Evolutionary conservation across 2,329 filamentous ascomycete genomes (phyloP), one percentile per base, ranked within the genome.

Genomic region (Didymella keratinophila): DNA sequence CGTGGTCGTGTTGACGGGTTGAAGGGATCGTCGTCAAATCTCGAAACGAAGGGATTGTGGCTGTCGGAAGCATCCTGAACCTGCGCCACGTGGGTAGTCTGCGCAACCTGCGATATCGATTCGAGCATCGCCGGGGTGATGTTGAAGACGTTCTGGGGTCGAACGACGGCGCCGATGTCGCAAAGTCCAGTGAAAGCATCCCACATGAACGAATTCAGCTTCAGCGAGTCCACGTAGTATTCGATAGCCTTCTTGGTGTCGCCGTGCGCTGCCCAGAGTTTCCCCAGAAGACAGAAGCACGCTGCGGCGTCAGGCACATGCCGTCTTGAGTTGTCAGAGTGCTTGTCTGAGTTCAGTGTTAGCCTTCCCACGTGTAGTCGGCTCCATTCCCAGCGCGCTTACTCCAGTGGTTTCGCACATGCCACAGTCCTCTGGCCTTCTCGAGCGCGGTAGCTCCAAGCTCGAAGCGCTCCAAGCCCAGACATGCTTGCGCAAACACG

Each of bases 131-230:
- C 88, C 21, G 84, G 79, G 16, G 85, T 92, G 67, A 90, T 80
- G 73, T 88, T 92, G 80, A 97, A 99, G 62, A 97, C 90, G 70
- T 96, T 97, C 25, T 88, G 85, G 10, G 95, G 87, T 55, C 91
- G 88, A 53, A 98, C 84, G 65, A 88, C 88, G 43, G 92, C 89
- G 80, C 86, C 87, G 42, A 86, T 91, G 72, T 97, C 93, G 74
- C 93, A 97, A 8, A 99, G 84, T 16, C 87, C 89, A 21, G 89
- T 88, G 70, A 98, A 98, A 0, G 94, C 93, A 81, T 99, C 95
- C 95, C 95, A 99, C 86, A 97, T 95, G 77, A 98, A 94, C 1
- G 95, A 93, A 71, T 98, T 99, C 53, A 88, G 77, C 78, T 93
- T 96, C 69, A 99, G 80, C 6, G 93, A 87, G 60, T 96, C 92